phyloP scores from a whole-genome alignment of 768 basidiomycete species.

The Steccherinum ochraceum region DNA sequence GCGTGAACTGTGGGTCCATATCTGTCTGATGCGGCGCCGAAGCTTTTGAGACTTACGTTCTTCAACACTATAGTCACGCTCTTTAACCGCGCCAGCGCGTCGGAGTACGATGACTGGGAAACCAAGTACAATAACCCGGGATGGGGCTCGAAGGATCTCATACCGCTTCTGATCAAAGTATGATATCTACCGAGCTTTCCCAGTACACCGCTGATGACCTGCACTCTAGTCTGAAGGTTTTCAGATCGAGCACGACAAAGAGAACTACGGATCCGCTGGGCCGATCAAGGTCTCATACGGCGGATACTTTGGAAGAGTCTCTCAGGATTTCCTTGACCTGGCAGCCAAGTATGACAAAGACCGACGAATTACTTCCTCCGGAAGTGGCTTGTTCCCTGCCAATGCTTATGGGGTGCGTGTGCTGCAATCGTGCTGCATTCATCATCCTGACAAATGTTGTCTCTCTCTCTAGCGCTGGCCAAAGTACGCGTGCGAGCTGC shows the following conservation, averaged over 20 bases:
- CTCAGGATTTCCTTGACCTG: conserved; percentile 40
- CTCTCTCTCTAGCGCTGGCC: not conserved
- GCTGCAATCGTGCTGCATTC: not conserved
- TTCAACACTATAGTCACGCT: conserved; percentile 18
- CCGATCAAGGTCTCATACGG: conserved; percentile 35
- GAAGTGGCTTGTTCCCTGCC: conserved; percentile 35
- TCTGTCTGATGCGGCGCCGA: too few relatives aligned
- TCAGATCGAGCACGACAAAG: conserved; percentile 16
- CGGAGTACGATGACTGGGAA: conserved; percentile 60
- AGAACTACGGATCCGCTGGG: conserved; percentile 30
- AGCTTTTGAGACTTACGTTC: too few relatives aligned
- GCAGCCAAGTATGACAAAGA: conserved; percentile 42
- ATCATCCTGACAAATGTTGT: not conserved
- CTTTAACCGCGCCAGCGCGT: conserved; percentile 50
- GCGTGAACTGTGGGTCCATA: conserved; percentile 55
- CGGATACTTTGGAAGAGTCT: conserved; percentile 32
- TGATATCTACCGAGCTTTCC: too few relatives aligned
- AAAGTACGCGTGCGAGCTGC: not conserved
- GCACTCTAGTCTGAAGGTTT: conserved; percentile 30
- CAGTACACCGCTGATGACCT: too few relatives aligned
- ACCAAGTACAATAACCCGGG: conserved; percentile 41
- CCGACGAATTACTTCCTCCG: conserved; percentile 37
- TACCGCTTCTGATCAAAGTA: conserved; percentile 51
- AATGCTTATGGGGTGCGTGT: conserved; percentile 42
- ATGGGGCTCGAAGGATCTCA: conserved; percentile 49